These are phyloP conservation scores for Hippophae rhamnoides DNA, from an alignment of 306 rosid genomes.

Conservation along the genomic window DNA sequence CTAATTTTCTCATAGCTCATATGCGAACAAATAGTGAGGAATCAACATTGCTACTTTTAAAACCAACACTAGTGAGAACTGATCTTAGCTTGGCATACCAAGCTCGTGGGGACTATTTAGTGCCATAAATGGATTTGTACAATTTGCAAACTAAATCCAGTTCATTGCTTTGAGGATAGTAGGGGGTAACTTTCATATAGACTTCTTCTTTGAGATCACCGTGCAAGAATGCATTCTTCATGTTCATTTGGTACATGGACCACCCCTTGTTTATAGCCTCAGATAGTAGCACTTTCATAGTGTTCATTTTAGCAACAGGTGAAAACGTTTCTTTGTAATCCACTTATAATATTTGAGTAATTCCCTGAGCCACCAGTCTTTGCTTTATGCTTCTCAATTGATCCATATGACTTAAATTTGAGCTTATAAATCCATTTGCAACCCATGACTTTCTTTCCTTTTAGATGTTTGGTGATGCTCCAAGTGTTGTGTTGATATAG, in stretches of 20 bases:
- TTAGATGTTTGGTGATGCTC: too few relatives aligned
- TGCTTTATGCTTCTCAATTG: too few relatives aligned
- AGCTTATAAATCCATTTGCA: too few relatives aligned
- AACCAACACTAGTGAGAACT: neutral
- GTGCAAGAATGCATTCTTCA: neutral
- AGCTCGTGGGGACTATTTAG: neutral
- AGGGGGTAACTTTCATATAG: neutral
- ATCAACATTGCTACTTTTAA: neutral
- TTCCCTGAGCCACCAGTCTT: too few relatives aligned
- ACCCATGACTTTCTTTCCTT: too few relatives aligned
- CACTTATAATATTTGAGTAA: too few relatives aligned
- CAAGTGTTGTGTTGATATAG: too few relatives aligned
- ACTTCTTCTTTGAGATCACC: neutral
- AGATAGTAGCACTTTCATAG: neutral
- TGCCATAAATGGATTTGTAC: neutral
- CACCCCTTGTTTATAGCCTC: neutral
- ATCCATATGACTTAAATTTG: too few relatives aligned
- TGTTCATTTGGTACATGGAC: neutral
- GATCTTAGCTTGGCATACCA: neutral
- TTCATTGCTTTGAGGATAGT: too few relatives aligned
- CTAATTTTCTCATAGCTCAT: neutral
- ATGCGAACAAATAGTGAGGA: neutral
- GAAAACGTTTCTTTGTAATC: too few relatives aligned
- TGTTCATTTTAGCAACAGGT: too few relatives aligned
- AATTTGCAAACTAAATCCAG: neutral